These are phyloP conservation scores for Pachyrhizus erosus DNA, from an alignment of 306 rosid species.

Conservation along the genomic window DNA sequence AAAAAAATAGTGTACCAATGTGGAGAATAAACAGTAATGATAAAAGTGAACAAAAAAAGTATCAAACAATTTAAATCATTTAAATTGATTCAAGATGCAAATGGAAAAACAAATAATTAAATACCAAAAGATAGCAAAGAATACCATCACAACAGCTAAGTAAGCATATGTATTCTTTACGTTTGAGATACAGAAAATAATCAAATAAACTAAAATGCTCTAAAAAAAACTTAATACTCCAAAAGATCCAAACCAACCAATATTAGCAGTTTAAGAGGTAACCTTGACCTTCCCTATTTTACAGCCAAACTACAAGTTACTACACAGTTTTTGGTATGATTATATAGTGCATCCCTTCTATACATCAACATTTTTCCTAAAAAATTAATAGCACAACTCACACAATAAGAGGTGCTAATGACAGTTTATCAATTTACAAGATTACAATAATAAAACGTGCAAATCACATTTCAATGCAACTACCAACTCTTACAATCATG, in stretches of 20 bases:
- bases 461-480: neutral
- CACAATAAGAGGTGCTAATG: neutral
- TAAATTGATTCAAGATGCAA: slow-evolving; percentile 14
- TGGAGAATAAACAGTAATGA: neutral
- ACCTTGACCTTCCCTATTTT: neutral
- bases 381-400: neutral
- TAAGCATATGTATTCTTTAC: neutral
- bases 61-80: neutral
- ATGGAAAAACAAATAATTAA: neutral
- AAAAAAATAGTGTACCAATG: neutral
- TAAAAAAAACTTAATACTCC: neutral
- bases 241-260: slow-evolving; percentile 18
- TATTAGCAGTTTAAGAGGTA: neutral
- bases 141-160: neutral
- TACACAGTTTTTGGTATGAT: slow-evolving; percentile 24
- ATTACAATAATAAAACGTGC: slow-evolving; percentile 4
- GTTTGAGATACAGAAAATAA: neutral
- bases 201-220: slow-evolving; percentile 3
- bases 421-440: slow-evolving; percentile 17
- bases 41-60: neutral
- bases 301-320: slow-evolving; percentile 18
- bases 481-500: slow-evolving; percentile 7
- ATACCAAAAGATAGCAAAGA: neutral
- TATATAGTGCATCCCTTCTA: slow-evolving; percentile 25
- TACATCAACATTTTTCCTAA: neutral